Evolutionary conservation across 208 protist species (phyloP), one percentile per base, ranked within the genome.

Genomic region (Acanthamoeba triangularis): DNA sequence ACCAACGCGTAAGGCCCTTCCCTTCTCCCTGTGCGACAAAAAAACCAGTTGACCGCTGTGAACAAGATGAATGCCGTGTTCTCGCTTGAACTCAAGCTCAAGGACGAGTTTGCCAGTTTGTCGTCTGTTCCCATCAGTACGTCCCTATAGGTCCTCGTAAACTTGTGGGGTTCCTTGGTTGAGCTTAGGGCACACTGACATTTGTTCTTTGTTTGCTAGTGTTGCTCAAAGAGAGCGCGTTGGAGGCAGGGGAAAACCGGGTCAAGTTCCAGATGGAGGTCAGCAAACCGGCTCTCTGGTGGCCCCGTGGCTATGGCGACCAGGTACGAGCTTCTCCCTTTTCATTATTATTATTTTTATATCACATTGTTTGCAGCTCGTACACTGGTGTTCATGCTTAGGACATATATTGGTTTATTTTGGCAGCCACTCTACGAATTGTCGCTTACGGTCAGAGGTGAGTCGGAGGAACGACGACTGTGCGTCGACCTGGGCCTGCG

Each of bases 291-390:
- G 80, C 76, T 1, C 84, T 96, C 28, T 96, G 96, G 96, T 97
- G 94, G 94, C 96, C 96, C 8, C 87, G 63, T 30, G 96, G 96
- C 41, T 95, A 95, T 47, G 96, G 96, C 49, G 59, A 65, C 11
- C 96, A 96, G 80, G 33, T 63, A 28, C 37, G 14, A 28, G 30
- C 30, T 13, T 16, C 65, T 41, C 30, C 16, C 13, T n/a, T 33
- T 20, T 74, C 65, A 37, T 37, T 44, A 49, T 16, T 49, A 49
- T 13, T 59, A 7, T 59, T 18, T 16, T 59, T 59, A 7, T 59
- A 18, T 59, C 7, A 16, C 52, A 59, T 59, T 59, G 7, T 16
- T 59, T 16, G 16, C 52, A 18, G 44, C 44, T 49, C n/a, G 8
- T 16, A n/a, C n/a, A 35, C 18, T n/a, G n/a, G 8, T 0, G 63